Conservation (phyloP, 2,329 filamentous ascomycete species). For the Pseudohalonectria lignicola region DNA sequence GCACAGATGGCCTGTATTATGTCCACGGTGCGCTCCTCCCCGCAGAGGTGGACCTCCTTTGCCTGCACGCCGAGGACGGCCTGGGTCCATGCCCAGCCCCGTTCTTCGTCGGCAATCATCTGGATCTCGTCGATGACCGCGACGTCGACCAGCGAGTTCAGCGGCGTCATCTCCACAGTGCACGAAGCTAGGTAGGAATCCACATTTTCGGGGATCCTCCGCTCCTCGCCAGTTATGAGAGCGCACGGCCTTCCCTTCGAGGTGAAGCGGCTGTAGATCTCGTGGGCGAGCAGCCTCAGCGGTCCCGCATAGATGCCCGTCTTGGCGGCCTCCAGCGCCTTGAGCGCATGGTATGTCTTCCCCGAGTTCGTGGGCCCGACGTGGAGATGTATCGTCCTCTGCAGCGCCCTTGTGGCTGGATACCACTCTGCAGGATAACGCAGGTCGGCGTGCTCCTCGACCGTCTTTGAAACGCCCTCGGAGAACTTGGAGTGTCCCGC, state of each 20-base stretch:
- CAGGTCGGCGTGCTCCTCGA: constrained; percentile 48
- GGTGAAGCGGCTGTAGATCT: constrained; percentile 81
- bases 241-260: constrained; percentile 68
- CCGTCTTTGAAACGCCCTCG: constrained; percentile 37
- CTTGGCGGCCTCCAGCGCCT: constrained; percentile 66
- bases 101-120: constrained; percentile 73
- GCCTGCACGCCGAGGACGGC: constrained; percentile 80
- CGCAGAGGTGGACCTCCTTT: constrained; percentile 85
- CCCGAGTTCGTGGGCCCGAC: constrained; percentile 97
- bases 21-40: constrained; percentile 72
- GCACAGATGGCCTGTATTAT: constrained; percentile 69
- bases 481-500: constrained; percentile 48
- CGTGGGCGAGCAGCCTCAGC: constrained; percentile 77
- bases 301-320: constrained; percentile 86
- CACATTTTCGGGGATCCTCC: constrained; percentile 51
- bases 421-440: constrained; percentile 92
- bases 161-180: constrained; percentile 78
- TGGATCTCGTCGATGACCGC: constrained; percentile 98
- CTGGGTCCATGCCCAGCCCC: constrained; percentile 92
- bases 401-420: constrained; percentile 67
- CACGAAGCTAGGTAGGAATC: constrained; percentile 63
- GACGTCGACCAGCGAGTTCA: constrained; percentile 58
- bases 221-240: constrained; percentile 85
- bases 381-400: constrained; percentile 80
- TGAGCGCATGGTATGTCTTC: constrained; percentile 90